phyloP scores from a whole-genome alignment of 1,139 yeast genomes.

The Groenewaldozyma auringiensis region DNA sequence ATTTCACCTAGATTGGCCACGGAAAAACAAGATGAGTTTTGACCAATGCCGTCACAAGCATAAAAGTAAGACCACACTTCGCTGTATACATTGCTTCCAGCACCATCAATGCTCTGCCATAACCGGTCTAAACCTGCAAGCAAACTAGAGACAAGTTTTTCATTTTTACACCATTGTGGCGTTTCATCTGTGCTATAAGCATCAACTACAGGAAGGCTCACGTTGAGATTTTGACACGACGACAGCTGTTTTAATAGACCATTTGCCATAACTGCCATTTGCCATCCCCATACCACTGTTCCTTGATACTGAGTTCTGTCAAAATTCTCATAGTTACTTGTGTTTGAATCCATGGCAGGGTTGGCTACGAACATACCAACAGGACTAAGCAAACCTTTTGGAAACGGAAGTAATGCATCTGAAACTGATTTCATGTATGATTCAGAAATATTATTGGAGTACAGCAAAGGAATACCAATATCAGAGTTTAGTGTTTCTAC shows the following conservation, averaged over 20 bases:
- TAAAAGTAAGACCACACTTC: constrained; percentile 12
- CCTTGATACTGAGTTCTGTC: constrained; percentile 12
- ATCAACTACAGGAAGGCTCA: constrained; percentile 4
- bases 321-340: constrained; percentile 7
- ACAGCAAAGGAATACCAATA: constrained; percentile 9
- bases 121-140: constrained; percentile 12
- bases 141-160: constrained; percentile 6
- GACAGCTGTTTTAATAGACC: constrained; percentile 10
- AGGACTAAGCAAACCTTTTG: constrained; percentile 12
- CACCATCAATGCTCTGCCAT: constrained; percentile 13
- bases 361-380: constrained; percentile 12
- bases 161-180: constrained; percentile 10
- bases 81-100: constrained; percentile 6
- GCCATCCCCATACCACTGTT: constrained; percentile 13
- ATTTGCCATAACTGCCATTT: constrained; percentile 12
- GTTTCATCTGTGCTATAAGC: not conserved
- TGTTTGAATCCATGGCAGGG: constrained; percentile 11
- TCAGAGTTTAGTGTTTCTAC: constrained; percentile 10
- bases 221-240: constrained; percentile 4
- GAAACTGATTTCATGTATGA: constrained; percentile 11
- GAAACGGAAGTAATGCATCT: constrained; percentile 11
- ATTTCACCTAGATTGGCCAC: constrained; percentile 10
- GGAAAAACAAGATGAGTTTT: constrained; percentile 5
- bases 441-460: constrained; percentile 10
- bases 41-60: not conserved